phyloP scores from a whole-genome alignment of 306 rosid species.

The Gillenia trifoliata region DNA sequence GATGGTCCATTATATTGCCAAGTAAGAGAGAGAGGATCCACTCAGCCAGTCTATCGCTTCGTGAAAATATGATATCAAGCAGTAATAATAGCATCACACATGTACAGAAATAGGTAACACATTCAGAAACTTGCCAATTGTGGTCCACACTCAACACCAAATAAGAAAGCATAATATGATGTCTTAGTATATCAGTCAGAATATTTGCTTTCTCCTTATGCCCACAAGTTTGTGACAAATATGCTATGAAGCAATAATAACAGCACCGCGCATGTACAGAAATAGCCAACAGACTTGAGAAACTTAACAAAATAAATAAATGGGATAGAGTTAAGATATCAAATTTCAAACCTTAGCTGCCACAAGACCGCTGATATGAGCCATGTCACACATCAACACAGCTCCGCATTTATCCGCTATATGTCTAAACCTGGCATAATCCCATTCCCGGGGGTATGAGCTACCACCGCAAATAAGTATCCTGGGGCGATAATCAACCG shows the following conservation, averaged over 20 bases:
- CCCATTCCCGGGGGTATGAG: constrained; percentile 86
- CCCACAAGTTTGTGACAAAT: not conserved
- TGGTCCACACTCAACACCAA: not conserved
- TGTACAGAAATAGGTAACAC: not conserved
- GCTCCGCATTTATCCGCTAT: constrained; percentile 85
- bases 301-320: not conserved
- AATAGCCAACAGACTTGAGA: not conserved
- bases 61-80: not conserved
- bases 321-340: not conserved
- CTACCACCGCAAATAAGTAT: constrained; percentile 88
- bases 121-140: not conserved
- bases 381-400: constrained; percentile 81
- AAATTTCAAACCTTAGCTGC: constrained; percentile 61
- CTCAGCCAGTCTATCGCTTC: not conserved
- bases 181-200: not conserved
- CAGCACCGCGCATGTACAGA: not conserved
- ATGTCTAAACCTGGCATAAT: constrained; percentile 59
- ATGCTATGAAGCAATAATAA: not conserved
- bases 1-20: not conserved
- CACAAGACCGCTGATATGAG: constrained; percentile 88
- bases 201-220: not conserved
- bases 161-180: not conserved
- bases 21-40: not conserved
- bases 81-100: not conserved
- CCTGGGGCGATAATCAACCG: constrained; percentile 69